Base-by-base conservation (phyloP, 257 asterid genomes). In the Hygrophila difformis region DNA sequence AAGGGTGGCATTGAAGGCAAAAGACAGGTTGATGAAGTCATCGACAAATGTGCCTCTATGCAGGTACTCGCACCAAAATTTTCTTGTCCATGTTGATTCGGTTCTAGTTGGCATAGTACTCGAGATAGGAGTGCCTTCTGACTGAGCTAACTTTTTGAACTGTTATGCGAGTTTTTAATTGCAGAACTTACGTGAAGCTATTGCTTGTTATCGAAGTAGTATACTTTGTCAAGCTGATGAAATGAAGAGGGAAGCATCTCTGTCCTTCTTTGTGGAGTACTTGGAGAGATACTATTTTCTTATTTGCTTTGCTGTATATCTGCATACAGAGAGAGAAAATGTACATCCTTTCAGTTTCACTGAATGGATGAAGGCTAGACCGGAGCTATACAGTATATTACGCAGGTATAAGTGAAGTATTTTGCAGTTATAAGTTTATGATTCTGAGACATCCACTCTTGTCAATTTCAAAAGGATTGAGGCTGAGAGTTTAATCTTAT, bases 1-100 rank as follows among this genome's bases (percentile, higher is more conserved):
- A 61, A 88, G 97, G 97, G 97, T 49, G 97, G 97, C 34, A 86
- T 82, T 68, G 97, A 88, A 79, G 97, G 97, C 64, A 88, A 88
- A 75, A 70, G 82, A 53, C 97, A 84, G 72, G 97, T 88, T 48
- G 97, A 88, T 67, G 62, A 81, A 74, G 91, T 88, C 70, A 88
- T 88, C 31, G 97, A 88, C 68, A 88, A 85, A 70, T 88, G 97
- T 75, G 72, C 97, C 51, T 71, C 97, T 56, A 88, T 88, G 97
- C 97, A 88, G 94, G 97, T 88, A 77, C 26, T 44, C 41, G 36
- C 56, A 56, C 56, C 60, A 37, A 19, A 37, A 15, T 57, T 48
- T 49, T 43, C 51, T 40, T 51, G 56, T 26, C 20, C 41, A 46
- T 40, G 50, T 59, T 48, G 47, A 22, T 54, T 56, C 39, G 34